Evolutionary conservation across 2,329 filamentous ascomycete genomes (phyloP), one percentile per base, ranked within the genome.

Genomic region (Domatiomyces globalis): DNA sequence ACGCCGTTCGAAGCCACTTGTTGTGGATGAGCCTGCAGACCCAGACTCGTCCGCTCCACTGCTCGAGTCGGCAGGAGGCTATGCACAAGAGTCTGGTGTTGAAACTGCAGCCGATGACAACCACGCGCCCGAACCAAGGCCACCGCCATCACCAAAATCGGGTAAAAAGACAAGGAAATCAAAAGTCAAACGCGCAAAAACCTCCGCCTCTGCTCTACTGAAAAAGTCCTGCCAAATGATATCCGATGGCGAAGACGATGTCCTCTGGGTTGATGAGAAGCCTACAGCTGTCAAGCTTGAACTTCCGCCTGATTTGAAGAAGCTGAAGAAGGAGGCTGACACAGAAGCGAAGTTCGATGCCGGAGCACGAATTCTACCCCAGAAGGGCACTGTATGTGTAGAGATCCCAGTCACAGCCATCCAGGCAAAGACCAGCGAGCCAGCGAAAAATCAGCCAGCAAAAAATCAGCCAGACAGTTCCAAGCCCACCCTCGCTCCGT

Each of bases 101-200:
- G 29, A 48, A 7, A 22, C 43, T 2, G n/a, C 51, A 18, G 43
- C 53, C 17, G n/a, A 22, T 17, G 51, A 53, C 43, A 45, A 48
- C 15, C 49, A 52, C 22, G 45, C 51, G 17, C 44, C 46, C 29
- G 44, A 48, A 45, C 12, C 27, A 15, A 20, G 15, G 10, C 19
- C 20, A 6, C 18, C 47, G 19, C n/a, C 52, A 22, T 20, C 54
- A 2, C 60, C 60, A 46, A 54, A 54, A 36, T 27, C 51, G 3
- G 53, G 54, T 6, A 57, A 56, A n/a, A 57, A 55, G 49, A 46
- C 43, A 29, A 53, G 45, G 43, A 55, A 55, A 33, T 49, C 42
- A 43, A 62, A 61, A 48, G 58, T 59, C 45, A 62, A 62, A 44
- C 54, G 56, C 10, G 57, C 58, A 15, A 62, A 61, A 46, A 60